A percentile compares a stretch with the other conserved stretches of the same genome.
Evolutionary conservation across 305 asterid genomes (phyloP).

Genomic region (Plantago coronopus): DNA sequence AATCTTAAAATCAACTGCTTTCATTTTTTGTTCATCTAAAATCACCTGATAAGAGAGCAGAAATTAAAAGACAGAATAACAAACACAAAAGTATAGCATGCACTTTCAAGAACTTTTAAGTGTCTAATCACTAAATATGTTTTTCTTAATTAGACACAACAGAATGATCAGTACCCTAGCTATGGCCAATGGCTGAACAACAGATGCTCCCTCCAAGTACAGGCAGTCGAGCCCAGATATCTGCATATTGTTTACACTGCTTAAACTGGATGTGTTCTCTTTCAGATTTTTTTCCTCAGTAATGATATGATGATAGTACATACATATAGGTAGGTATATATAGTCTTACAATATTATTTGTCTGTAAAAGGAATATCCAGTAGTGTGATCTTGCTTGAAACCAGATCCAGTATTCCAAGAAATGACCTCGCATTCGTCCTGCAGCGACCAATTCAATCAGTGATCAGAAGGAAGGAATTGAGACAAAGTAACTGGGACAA

Average conservation of each 20-base stretch:
- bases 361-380: conserved; percentile 85
- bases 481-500: neutral
- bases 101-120: conserved; percentile 13
- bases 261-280: no score
- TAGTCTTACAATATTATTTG: conserved; percentile 64
- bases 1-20: conserved; percentile 59
- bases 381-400: conserved; percentile 40
- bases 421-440: conserved; percentile 83
- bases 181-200: conserved; percentile 66
- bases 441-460: conserved; percentile 32
- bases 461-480: neutral
- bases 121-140: neutral
- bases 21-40: conserved; percentile 61
- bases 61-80: conserved; percentile 15
- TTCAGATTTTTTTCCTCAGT: neutral
- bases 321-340: conserved; percentile 6
- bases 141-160: neutral
- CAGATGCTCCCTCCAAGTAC: conserved; percentile 89
- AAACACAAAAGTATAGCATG: conserved; percentile 2
- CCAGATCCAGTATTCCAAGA: conserved; percentile 74
- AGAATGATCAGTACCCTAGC: conserved; percentile 66
- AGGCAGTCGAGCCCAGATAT: conserved; percentile 51
- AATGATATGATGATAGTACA: no score
- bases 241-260: conserved; percentile 41
- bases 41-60: conserved; percentile 49